phyloP scores from a whole-genome alignment of 176 grass and related monocot species.

The Phoenix dactylifera region DNA sequence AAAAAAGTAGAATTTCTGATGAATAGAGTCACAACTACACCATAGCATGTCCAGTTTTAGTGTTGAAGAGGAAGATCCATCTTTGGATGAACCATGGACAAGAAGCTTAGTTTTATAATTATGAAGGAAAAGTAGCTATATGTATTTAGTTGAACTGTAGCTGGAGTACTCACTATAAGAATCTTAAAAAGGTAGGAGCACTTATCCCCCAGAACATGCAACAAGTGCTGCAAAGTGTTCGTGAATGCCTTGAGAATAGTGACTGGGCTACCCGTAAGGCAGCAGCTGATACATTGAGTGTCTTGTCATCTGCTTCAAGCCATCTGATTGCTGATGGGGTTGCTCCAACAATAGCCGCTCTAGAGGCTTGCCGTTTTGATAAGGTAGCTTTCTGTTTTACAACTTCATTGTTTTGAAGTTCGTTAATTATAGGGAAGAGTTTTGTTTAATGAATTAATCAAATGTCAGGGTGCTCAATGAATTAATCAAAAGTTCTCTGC shows the following conservation, averaged over 20 bases:
- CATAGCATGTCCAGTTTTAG: neutral
- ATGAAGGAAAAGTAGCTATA: neutral
- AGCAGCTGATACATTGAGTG: slow-evolving; percentile 80
- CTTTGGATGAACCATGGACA: too few species aligned
- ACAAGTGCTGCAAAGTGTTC: slow-evolving; percentile 67
- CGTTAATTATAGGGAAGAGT: too few species aligned
- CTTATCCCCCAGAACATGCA: slow-evolving; percentile 81
- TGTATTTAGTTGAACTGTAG: too few species aligned
- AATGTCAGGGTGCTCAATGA: too few species aligned
- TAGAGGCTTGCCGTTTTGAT: slow-evolving; percentile 94
- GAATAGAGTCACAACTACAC: too few species aligned
- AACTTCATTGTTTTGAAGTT: too few species aligned
- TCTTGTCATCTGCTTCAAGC: slow-evolving; percentile 57
- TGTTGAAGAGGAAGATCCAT: neutral
- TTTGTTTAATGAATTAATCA: too few species aligned
- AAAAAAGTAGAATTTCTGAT: too few species aligned
- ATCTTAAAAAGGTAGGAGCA: slow-evolving; percentile 77
- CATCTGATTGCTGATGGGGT: slow-evolving; percentile 72
- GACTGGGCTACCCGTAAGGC: slow-evolving; percentile 97
- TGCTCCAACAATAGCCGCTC: slow-evolving; percentile 56
- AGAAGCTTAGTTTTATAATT: neutral
- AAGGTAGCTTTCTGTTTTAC: slow-evolving; percentile 43
- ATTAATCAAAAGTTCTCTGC: neutral
- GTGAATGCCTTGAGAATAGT: slow-evolving; percentile 83
- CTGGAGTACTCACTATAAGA: too few species aligned